Percentiles rank a stretch among this genome's conserved stretches.
These are phyloP conservation scores for Cutaneotrichosporon cyanovorans DNA, from an alignment of 1,284 basidiomycete genomes.

Conservation along the genomic window DNA sequence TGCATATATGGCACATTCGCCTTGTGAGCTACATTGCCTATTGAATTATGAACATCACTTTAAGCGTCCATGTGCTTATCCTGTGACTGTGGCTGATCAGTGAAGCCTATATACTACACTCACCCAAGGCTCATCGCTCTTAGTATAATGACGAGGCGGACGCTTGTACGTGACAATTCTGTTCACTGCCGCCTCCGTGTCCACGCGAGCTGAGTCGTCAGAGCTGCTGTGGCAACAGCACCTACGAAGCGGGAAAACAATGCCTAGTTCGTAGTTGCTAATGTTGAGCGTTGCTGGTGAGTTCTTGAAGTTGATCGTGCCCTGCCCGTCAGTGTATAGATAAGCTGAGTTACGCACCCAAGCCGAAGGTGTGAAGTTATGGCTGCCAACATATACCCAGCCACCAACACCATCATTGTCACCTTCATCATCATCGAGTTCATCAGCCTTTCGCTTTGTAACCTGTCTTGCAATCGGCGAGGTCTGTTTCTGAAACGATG, in stretches of 20 bases:
- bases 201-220: background rate
- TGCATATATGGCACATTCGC: too few species aligned
- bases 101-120: conserved; percentile 4
- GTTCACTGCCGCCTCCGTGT: conserved; percentile 30
- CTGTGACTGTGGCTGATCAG: conserved; percentile 8
- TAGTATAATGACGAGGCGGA: conserved; percentile 33
- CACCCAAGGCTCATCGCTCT: conserved; percentile 37
- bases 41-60: too few species aligned
- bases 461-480: conserved; percentile 17
- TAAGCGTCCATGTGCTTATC: conserved; percentile 11
- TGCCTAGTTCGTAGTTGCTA: conserved; percentile 44
- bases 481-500: conserved; percentile 30
- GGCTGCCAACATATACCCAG: conserved; percentile 42
- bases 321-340: conserved; percentile 17
- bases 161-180: conserved; percentile 37
- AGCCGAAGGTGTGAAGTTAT: conserved; percentile 40
- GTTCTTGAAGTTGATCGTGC: conserved; percentile 34
- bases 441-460: conserved; percentile 31
- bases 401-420: conserved; percentile 26
- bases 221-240: too few species aligned
- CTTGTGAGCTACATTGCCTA: too few species aligned
- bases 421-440: conserved; percentile 4
- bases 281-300: conserved; percentile 23
- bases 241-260: conserved; percentile 42
- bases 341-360: conserved; percentile 28